phyloP scores from a whole-genome alignment of 805 yeast species.

The Pichia nakasei region DNA sequence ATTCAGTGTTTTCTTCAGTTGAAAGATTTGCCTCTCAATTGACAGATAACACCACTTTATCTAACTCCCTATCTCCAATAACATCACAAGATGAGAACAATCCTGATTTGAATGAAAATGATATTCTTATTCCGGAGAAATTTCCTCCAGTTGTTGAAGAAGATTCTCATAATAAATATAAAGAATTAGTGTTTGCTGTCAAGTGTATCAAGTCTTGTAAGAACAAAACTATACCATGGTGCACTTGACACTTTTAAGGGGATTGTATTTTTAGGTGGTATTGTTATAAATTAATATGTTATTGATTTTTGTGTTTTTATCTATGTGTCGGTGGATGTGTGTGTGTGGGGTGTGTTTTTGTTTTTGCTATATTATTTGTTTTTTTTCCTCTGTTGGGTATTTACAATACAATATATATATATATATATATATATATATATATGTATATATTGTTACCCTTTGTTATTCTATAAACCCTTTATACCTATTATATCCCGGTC shows the following conservation, averaged over 20 bases:
- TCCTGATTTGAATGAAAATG: background rate
- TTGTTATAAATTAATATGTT: too few relatives aligned
- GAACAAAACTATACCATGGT: slow-evolving; percentile 8
- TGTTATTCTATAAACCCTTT: too few relatives aligned
- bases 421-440: too few relatives aligned
- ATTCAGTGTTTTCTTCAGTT: slow-evolving; percentile 9
- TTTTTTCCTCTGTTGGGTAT: background rate
- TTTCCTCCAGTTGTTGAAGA: background rate
- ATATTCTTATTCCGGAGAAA: background rate
- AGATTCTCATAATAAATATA: slow-evolving; percentile 11
- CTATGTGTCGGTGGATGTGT: too few relatives aligned
- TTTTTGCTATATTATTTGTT: background rate
- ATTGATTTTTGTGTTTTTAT: background rate
- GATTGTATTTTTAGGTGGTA: too few relatives aligned
- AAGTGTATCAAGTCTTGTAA: slow-evolving; percentile 22
- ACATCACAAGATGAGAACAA: slow-evolving; percentile 2
- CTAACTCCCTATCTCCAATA: slow-evolving; percentile 5
- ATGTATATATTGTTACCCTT: background rate
- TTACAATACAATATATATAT: too few relatives aligned
- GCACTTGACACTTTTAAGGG: too few relatives aligned
- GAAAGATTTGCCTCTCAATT: slow-evolving; percentile 3
- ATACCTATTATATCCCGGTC: too few relatives aligned
- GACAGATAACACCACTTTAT: slow-evolving; percentile 3
- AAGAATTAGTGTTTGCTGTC: slow-evolving; percentile 21
- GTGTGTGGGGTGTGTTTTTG: too few relatives aligned